Conservation (phyloP, 176 grass and related monocot genomes). For the Aegilops bicornis region DNA sequence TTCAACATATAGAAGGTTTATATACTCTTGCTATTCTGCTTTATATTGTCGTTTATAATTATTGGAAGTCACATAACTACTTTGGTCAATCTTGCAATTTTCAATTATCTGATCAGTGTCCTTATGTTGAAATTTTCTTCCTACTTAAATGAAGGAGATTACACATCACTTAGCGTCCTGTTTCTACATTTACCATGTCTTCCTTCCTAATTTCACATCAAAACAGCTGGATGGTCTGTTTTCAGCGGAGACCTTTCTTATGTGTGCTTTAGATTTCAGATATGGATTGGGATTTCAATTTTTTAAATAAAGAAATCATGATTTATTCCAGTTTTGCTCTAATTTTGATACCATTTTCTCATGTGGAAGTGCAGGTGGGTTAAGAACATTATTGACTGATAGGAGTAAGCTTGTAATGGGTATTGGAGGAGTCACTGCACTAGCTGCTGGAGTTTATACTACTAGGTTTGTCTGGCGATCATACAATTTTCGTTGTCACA, state of each 20-base stretch:
- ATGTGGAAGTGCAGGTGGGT: slow-evolving; percentile 61
- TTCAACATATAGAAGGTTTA: slow-evolving; percentile 87
- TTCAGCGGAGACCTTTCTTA: background rate
- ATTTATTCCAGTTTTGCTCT: slow-evolving; percentile 5
- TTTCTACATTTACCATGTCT: background rate
- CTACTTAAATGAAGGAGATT: background rate
- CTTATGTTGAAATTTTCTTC: slow-evolving; percentile 9
- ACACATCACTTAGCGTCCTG: background rate
- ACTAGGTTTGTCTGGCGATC: slow-evolving; percentile 60
- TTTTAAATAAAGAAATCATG: background rate
- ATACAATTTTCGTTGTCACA: background rate
- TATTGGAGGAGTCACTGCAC: slow-evolving; percentile 84
- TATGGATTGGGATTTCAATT: background rate
- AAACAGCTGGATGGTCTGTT: too few species aligned
- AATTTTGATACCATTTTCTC: slow-evolving; percentile 28
- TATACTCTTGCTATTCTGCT: background rate
- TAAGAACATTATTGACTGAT: slow-evolving; percentile 77
- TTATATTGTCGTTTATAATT: background rate
- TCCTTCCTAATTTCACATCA: background rate
- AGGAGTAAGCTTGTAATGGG: slow-evolving; percentile 79
- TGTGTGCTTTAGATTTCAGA: slow-evolving; percentile 5
- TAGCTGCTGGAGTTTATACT: slow-evolving; percentile 93
- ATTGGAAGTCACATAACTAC: background rate
- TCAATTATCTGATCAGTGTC: background rate
- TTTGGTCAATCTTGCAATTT: background rate